phyloP scores from a whole-genome alignment of 495 filamentous ascomycete genomes.

The Tuber indicum region DNA sequence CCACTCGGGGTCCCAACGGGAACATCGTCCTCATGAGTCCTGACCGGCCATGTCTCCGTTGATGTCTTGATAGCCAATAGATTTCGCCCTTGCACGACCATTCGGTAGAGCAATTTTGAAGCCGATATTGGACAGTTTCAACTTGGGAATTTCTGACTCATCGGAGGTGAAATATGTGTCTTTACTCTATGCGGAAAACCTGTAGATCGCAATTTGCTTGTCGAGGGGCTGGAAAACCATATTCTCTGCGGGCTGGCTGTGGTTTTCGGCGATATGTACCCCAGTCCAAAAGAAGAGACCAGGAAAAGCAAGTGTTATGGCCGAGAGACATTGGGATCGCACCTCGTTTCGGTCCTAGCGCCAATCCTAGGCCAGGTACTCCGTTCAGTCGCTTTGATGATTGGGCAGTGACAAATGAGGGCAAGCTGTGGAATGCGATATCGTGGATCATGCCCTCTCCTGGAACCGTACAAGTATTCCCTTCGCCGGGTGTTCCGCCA shows the following conservation, averaged over 20 bases:
- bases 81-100: neutral
- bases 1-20: neutral
- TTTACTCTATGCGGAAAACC: neutral
- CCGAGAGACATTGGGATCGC: no score
- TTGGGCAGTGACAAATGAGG: neutral
- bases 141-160: neutral
- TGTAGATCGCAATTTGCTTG: neutral
- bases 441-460: neutral
- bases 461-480: neutral
- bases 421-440: neutral
- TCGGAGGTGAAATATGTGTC: neutral
- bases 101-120: neutral
- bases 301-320: no score
- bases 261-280: neutral
- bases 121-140: neutral
- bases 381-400: neutral
- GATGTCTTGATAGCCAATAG: neutral
- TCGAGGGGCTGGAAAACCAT: neutral
- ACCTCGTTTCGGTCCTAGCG: no score
- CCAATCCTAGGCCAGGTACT: no score
- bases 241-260: neutral
- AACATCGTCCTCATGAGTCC: neutral
- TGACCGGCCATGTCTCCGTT: neutral
- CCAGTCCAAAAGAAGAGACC: no score
- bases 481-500: neutral